phyloP scores from a whole-genome alignment of 306 rosid species.

The Cicer bijugum region DNA sequence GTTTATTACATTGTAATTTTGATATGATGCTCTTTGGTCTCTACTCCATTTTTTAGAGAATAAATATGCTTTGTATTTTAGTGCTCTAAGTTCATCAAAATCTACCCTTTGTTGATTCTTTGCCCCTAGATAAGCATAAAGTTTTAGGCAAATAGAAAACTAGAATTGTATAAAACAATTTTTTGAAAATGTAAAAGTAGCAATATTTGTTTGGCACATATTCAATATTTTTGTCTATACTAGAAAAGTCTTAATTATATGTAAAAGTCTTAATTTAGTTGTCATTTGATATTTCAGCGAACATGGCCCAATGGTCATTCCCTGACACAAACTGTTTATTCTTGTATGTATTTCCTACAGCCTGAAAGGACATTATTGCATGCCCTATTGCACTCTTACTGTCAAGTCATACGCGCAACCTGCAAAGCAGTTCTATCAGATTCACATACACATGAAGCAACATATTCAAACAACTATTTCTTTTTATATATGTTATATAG shows the following conservation, averaged over 20 bases:
- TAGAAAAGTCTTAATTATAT: neutral
- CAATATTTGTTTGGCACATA: neutral
- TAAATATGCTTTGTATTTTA: conserved; percentile 8
- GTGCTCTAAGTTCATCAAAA: conserved; percentile 7
- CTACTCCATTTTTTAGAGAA: neutral
- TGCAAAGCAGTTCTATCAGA: conserved; percentile 83
- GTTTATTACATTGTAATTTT: conserved; percentile 13
- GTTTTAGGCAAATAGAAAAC: conserved; percentile 4
- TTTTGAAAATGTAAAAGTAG: conserved; percentile 13
- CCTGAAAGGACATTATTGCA: conserved; percentile 86
- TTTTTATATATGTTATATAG: conserved; percentile 19
- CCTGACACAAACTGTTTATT: conserved; percentile 94
- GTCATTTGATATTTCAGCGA: conserved; percentile 68
- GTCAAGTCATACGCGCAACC: conserved; percentile 81
- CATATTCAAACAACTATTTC: conserved; percentile 70
- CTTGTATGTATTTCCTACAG: conserved; percentile 90
- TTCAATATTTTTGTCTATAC: conserved; percentile 9
- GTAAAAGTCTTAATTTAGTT: conserved; percentile 45
- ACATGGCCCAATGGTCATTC: conserved; percentile 99
- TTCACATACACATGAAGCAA: conserved; percentile 98
- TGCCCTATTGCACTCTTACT: conserved; percentile 82
- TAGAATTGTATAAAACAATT: conserved; percentile 17
- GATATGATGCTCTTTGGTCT: neutral
- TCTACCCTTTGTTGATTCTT: conserved; percentile 12
- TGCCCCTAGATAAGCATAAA: conserved; percentile 9